These are phyloP conservation scores for Suillus brevipes DNA, from an alignment of 768 basidiomycete genomes.

Conservation along the genomic window DNA sequence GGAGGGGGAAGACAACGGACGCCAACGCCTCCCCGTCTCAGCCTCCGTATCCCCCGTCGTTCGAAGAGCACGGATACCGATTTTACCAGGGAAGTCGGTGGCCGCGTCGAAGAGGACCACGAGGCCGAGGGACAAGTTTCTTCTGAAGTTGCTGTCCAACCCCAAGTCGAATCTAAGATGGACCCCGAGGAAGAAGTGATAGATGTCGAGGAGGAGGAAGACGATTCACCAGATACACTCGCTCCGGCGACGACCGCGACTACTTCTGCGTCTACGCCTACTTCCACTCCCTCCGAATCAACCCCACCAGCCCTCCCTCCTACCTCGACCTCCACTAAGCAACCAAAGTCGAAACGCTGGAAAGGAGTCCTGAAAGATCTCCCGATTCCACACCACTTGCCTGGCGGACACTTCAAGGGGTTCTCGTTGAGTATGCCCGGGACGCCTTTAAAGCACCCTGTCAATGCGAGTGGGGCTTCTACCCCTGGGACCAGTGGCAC, in stretches of 20 bases:
- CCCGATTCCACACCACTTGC: conserved; percentile 27
- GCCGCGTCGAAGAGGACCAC: conserved; percentile 3
- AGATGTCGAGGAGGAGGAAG: neutral
- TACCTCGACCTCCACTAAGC: neutral
- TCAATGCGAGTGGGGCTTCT: neutral
- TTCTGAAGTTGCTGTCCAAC: neutral
- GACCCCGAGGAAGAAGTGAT: neutral
- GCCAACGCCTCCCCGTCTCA: neutral
- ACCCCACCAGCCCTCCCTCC: neutral
- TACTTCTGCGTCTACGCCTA: neutral
- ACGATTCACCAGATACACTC: conserved; percentile 15
- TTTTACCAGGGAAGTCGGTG: neutral
- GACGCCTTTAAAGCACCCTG: conserved; percentile 8
- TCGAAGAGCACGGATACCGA: conserved; percentile 16
- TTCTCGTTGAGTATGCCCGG: conserved; percentile 15
- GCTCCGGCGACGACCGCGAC: conserved; percentile 6
- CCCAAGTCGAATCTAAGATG: neutral
- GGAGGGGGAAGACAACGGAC: neutral
- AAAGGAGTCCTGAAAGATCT: conserved; percentile 41
- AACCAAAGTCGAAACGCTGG: conserved; percentile 30
- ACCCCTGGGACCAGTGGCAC: conserved; percentile 20
- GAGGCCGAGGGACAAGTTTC: conserved; percentile 13
- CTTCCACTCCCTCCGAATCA: neutral
- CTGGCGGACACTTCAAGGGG: conserved; percentile 14
- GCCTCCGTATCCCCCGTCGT: conserved; percentile 12